Conservation (phyloP, 495 filamentous ascomycete genomes). For the Chlorociboria aeruginascens region DNA sequence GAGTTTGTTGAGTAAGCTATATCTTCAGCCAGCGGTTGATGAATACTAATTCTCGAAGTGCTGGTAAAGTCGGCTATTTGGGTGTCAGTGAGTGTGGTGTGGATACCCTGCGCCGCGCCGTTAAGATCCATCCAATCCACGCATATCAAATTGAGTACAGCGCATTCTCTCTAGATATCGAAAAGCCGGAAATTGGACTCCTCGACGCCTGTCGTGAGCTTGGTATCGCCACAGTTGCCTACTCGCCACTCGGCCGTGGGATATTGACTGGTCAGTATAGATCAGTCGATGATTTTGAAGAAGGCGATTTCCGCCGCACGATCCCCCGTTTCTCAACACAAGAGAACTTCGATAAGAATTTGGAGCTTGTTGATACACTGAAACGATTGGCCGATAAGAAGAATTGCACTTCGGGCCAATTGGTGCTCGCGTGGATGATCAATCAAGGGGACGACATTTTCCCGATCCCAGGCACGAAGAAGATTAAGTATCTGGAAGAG, state of each 20-base stretch:
- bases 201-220: constrained; percentile 56
- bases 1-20: constrained; percentile 6
- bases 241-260: constrained; percentile 18
- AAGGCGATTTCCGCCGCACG: not conserved
- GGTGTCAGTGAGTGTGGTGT: not conserved
- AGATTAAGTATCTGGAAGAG: not conserved
- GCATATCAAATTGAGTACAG: constrained; percentile 71
- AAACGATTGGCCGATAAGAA: not conserved
- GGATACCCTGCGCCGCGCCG: constrained; percentile 32
- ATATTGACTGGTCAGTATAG: constrained; percentile 7
- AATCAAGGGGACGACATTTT: not conserved
- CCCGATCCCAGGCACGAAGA: not conserved
- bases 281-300: not conserved
- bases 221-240: constrained; percentile 53
- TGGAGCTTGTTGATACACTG: constrained; percentile 49
- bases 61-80: not conserved
- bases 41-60: not conserved
- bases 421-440: not conserved
- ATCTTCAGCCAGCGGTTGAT: not conserved
- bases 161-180: constrained; percentile 43
- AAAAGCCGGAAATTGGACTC: constrained; percentile 28
- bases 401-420: not conserved
- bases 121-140: constrained; percentile 51
- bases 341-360: constrained; percentile 57
- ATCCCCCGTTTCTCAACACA: constrained; percentile 41